Base-by-base conservation (phyloP, 2,329 filamentous ascomycete species). In the Podosphaera xanthii region DNA sequence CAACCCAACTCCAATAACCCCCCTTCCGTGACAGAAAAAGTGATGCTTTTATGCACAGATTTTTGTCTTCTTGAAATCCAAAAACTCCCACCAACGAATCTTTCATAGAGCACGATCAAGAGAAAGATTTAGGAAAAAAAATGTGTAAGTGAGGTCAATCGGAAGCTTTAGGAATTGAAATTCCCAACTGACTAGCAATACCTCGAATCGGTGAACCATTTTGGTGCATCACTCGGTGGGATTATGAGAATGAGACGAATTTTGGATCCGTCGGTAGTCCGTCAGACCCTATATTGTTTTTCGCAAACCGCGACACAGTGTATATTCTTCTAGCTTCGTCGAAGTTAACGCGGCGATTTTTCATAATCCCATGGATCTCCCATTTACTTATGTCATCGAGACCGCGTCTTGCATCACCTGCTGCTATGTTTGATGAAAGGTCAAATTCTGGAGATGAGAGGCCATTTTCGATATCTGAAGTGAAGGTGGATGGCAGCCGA, bases 321-420 rank as follows among this genome's bases (percentile, higher is more conserved):
- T 86, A 94, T 53, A 88, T 77, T 66, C 87, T 79, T 65, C 92
- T 79, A 46, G 91, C 92, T 73, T 96, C 88, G 72, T 98, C 91
- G 69, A 98, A 98, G 61, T 77, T 79, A 63, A 97, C 79, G 60
- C 83, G 78, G 63, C 82, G 78, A 69, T 78, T 82, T 78, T 88
- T 91, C 92, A 98, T 98, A 65, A 98, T 90, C 65, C 79, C 79
- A 67, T 89, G 78, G 49, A 98, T 82, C 71, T 94, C 87, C 46
- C 77, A 73, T 75, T 97, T 97, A 60, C 80, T 86, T 55, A 74
- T 75, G 64, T 85, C 82, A 69, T 97, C 90, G 22, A 98, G 76
- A 0, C 92, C 92, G 0, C 81, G 80, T 64, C 92, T 80, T 36
- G 77, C 76, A 70, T 98, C 92, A 57, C 86, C 86, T 10, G 78